phyloP scores from a whole-genome alignment of 352 stramenopile species.

The Pythium aquatile region DNA sequence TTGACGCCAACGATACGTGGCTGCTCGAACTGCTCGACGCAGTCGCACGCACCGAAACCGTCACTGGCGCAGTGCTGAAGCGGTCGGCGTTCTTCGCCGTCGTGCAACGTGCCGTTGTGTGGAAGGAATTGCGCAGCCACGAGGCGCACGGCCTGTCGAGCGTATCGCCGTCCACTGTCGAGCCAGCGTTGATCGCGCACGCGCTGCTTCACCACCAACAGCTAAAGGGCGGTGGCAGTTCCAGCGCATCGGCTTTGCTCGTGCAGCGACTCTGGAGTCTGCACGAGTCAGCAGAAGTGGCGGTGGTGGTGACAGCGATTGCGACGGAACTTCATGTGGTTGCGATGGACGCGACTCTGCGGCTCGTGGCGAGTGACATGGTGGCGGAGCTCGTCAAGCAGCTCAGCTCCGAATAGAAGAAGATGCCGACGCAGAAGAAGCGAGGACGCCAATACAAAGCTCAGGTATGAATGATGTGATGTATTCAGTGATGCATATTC shows the following conservation, averaged over 20 bases:
- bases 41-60: neutral
- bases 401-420: slow-evolving; percentile 6
- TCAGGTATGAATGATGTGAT: slow-evolving; percentile 1
- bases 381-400: slow-evolving; percentile 5
- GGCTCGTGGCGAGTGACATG: slow-evolving; percentile 6
- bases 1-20: slow-evolving; percentile 20
- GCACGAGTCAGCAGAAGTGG: neutral
- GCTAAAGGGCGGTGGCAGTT: neutral
- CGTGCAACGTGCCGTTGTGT: slow-evolving; percentile 4
- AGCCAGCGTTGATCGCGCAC: neutral
- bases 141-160: neutral
- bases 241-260: neutral
- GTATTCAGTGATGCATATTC: neutral
- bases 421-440: neutral
- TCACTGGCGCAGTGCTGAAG: neutral
- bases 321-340: slow-evolving; percentile 12
- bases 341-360: neutral
- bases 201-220: slow-evolving; percentile 7
- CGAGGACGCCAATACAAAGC: neutral
- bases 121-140: slow-evolving; percentile 5
- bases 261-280: slow-evolving; percentile 10
- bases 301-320: neutral
- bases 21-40: slow-evolving; percentile 20
- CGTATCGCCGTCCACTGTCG: neutral
- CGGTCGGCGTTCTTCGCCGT: slow-evolving; percentile 7